Evolutionary conservation across 306 rosid species (phyloP).

Genomic region (Cicer bijugum): DNA sequence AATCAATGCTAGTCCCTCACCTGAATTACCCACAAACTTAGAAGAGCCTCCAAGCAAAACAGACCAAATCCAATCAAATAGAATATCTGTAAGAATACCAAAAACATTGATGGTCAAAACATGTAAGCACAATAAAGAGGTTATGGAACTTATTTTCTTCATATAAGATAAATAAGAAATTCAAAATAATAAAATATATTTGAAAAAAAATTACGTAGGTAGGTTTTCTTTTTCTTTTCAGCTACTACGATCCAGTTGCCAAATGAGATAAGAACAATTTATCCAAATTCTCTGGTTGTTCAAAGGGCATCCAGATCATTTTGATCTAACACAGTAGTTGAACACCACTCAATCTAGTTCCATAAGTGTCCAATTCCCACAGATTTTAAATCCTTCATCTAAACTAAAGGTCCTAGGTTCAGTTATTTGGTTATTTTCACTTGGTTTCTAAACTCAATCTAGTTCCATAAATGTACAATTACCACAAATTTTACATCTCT

Average conservation of each 20-base stretch:
- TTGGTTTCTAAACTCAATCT: constrained; percentile 2
- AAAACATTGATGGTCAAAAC: constrained; percentile 33
- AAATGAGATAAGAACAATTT: constrained; percentile 29
- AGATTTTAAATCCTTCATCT: constrained; percentile 27
- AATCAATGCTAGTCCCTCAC: constrained; percentile 50
- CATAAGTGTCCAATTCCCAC: constrained; percentile 7
- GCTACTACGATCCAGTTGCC: constrained; percentile 11
- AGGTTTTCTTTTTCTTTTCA: constrained; percentile 6
- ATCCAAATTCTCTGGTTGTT: constrained; percentile 6
- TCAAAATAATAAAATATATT: constrained; percentile 4
- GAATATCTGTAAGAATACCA: constrained; percentile 66
- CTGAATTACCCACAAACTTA: constrained; percentile 98
- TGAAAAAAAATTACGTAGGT: background rate
- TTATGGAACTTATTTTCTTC: background rate
- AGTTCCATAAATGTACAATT: background rate
- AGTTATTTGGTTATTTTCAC: background rate
- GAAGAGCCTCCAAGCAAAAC: constrained; percentile 95
- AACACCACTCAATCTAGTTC: constrained; percentile 30
- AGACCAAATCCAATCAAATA: constrained; percentile 88
- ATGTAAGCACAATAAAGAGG: constrained; percentile 26
- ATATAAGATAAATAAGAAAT: background rate
- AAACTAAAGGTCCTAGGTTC: constrained; percentile 1
- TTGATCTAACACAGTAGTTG: constrained; percentile 16
- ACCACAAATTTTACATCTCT: constrained; percentile 27
- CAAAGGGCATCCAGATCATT: constrained; percentile 34